Percentiles rank a stretch among this genome's conserved stretches.
Evolutionary conservation across 148 eudicot species (phyloP).

Genomic region (Camellia sinensis): DNA sequence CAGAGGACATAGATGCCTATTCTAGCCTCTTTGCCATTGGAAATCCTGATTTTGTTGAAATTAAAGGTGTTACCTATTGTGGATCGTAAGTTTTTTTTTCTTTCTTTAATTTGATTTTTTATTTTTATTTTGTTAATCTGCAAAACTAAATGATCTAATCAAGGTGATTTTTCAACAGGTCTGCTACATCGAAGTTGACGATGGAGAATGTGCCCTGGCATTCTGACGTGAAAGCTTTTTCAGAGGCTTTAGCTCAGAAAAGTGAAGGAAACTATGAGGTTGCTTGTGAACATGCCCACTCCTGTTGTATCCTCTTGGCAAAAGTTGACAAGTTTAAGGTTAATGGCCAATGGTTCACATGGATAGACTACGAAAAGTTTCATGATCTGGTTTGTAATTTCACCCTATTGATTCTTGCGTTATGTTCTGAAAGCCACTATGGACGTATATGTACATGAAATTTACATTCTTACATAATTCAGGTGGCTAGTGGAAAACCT

Average conservation of each 20-base stretch:
- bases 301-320: constrained; percentile 95
- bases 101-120: neutral
- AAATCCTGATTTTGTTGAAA: constrained; percentile 86
- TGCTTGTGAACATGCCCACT: constrained; percentile 98
- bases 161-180: constrained; percentile 33
- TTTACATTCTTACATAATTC: constrained; percentile 16
- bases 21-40: constrained; percentile 72
- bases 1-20: constrained; percentile 92
- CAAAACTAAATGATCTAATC: constrained; percentile 7
- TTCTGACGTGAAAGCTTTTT: constrained; percentile 87
- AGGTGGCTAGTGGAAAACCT: constrained; percentile 88
- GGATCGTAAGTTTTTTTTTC: constrained; percentile 70
- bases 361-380: constrained; percentile 98
- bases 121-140: neutral
- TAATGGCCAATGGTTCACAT: constrained; percentile 89
- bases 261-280: constrained; percentile 90
- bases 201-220: constrained; percentile 99
- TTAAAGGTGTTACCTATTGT: constrained; percentile 98
- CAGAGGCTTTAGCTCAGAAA: constrained; percentile 80
- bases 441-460: neutral
- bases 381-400: constrained; percentile 75
- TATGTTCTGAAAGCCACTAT: neutral
- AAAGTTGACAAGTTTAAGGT: constrained; percentile 77
- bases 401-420: neutral
- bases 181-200: constrained; percentile 97